Base-by-base conservation (phyloP, 257 asterid species). In the Gardenia jasminoides region DNA sequence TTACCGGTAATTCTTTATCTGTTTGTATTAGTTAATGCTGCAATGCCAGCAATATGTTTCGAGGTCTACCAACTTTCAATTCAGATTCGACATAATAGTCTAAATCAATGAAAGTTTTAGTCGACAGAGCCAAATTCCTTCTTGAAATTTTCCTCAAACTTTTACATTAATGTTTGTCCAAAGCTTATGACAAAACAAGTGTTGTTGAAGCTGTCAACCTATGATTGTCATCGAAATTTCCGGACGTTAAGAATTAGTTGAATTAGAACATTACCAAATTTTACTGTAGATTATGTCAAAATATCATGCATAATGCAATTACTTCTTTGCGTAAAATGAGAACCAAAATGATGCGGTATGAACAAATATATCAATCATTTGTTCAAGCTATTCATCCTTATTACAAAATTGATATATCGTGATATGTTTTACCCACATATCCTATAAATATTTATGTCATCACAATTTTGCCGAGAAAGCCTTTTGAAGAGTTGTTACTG, bases 401-500 rank as follows among this genome's bases (percentile, higher is more conserved):
- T 54, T 16, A 16, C 24, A 54, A 54, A 17, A 54, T 54, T 16
- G 20, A 54, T 17, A 54, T 54, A 8, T 47, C 52, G 12, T 10
- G 12, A 47, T 8, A 47, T 47, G 16, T 13, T 47, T 36, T 36
- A 36, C 41, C 41, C 52, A 47, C 15, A 47, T 47, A 47, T 2
- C 2, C 52, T 47, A 54, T 54, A 16, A 16, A 54, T 54, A 1
- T 54, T 54, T 54, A 16, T 54, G 61, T 16, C 6, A 3, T 24
- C 58, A 6, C 39, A 28, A 19, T 75, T 24, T 0, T 46, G 19
- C 80, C 76, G 84, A 33, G 84, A 81, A 54, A 59, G 56, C 69
- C 72, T 75, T 59, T 46, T 59, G 84, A 81, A 59, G 84, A 81
- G 65, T 68, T 81, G 78, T 39, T 81, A 43, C n/a, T 73, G 36